Evolutionary conservation across 2,329 filamentous ascomycete species (phyloP).

Genomic region (Decorospora gaudefroyi): DNA sequence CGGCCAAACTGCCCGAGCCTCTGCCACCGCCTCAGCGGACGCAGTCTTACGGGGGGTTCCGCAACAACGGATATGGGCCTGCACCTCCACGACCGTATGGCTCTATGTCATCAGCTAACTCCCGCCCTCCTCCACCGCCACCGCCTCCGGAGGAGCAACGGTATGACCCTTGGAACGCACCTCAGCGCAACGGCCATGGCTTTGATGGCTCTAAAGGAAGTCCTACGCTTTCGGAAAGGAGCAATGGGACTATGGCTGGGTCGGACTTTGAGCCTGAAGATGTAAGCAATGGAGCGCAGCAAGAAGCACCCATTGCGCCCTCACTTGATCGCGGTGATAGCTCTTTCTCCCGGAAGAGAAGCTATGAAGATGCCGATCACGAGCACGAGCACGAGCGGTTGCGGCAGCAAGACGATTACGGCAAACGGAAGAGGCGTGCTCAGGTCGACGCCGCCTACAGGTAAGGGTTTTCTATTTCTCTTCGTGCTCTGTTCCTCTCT

Average conservation of each 20-base stretch:
- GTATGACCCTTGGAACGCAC: constrained; percentile 33
- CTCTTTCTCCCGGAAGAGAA: constrained; percentile 43
- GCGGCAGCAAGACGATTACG: constrained; percentile 45
- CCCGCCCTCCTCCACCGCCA: constrained; percentile 30
- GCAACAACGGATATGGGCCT: constrained; percentile 15
- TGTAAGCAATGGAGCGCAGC: constrained; percentile 17
- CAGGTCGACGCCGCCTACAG: constrained; percentile 46
- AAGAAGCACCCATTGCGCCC: constrained; percentile 18
- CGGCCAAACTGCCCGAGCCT: constrained; percentile 1
- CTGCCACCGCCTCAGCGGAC: constrained; percentile 22
- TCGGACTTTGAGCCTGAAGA: constrained; percentile 43
- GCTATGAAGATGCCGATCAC: constrained; percentile 44
- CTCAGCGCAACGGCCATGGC: constrained; percentile 22
- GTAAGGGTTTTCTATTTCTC: constrained; percentile 22
- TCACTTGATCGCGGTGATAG: constrained; percentile 39
- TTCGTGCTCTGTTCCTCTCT: background rate
- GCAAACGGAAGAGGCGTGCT: constrained; percentile 44
- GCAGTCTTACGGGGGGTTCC: constrained; percentile 30
- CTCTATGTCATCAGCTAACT: constrained; percentile 26
- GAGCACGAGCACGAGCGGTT: constrained; percentile 36
- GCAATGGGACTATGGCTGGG: constrained; percentile 41
- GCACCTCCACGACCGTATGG: constrained; percentile 32
- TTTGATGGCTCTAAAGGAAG: constrained; percentile 33
- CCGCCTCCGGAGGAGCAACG: constrained; percentile 23
- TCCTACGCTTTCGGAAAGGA: constrained; percentile 43